Conservation (phyloP, 2,329 filamentous ascomycete species). For the Venturia asperata region DNA sequence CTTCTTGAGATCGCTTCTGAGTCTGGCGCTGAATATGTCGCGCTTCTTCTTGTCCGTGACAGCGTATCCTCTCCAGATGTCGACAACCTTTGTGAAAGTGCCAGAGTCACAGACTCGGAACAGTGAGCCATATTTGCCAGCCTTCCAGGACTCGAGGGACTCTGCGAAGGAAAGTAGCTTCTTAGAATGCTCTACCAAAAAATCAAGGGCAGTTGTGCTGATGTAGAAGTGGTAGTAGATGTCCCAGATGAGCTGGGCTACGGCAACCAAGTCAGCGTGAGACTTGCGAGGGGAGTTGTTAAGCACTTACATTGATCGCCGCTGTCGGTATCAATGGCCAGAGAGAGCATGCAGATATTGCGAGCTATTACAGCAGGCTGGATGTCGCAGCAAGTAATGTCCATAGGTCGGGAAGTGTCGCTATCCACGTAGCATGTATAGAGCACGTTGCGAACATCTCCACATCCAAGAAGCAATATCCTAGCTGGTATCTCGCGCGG, state of each 20-base stretch:
- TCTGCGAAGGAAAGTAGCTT: conserved; percentile 38
- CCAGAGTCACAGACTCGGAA: conserved; percentile 45
- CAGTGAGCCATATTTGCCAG: conserved; percentile 37
- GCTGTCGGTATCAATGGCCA: background rate
- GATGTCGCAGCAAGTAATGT: conserved; percentile 51
- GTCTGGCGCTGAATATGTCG: background rate
- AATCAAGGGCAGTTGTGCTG: conserved; percentile 30
- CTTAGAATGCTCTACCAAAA: conserved; percentile 38
- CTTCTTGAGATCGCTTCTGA: background rate
- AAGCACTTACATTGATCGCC: background rate
- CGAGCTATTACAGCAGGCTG: conserved; percentile 34
- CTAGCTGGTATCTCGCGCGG: conserved; percentile 45
- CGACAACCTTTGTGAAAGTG: conserved; percentile 39
- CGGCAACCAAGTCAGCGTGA: background rate
- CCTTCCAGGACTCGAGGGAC: conserved; percentile 41
- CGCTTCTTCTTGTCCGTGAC: background rate
- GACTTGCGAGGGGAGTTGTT: background rate
- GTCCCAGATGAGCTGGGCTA: conserved; percentile 41
- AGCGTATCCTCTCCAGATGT: conserved; percentile 38
- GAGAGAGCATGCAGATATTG: background rate
- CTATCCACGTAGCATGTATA: conserved; percentile 36
- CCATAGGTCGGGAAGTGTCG: conserved; percentile 30
- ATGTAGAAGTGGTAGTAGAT: conserved; percentile 51
- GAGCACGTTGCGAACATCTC: conserved; percentile 51
- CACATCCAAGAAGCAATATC: conserved; percentile 49